Conservation (phyloP, 768 basidiomycete species). For the Lactarius hengduanensis region DNA sequence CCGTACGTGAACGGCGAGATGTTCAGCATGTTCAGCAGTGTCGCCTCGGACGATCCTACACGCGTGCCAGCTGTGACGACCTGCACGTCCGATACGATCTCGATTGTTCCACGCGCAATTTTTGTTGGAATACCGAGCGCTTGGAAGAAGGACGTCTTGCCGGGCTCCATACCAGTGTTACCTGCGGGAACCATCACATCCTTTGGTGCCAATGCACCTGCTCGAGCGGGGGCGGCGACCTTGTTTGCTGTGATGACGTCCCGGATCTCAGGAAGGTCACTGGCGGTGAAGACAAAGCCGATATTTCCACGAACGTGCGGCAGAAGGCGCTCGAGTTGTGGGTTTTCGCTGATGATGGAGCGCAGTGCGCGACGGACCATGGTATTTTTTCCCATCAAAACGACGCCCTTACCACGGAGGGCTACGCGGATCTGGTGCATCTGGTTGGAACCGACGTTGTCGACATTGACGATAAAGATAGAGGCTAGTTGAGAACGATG, state of each 20-base stretch:
- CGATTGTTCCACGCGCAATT: conserved; percentile 99
- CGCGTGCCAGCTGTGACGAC: conserved; percentile 90
- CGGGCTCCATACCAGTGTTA: conserved; percentile 99
- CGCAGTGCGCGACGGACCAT: conserved; percentile 99
- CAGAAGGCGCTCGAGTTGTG: conserved; percentile 94
- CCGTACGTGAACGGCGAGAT: conserved; percentile 99
- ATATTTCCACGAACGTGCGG: conserved; percentile 97
- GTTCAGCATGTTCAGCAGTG: conserved; percentile 98
- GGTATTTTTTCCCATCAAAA: conserved; percentile 99
- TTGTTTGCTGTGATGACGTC: conserved; percentile 94
- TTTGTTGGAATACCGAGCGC: conserved; percentile 99
- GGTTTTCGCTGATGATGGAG: conserved; percentile 82
- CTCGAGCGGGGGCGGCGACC: conserved; percentile 97
- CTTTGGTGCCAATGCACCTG: conserved; percentile 92
- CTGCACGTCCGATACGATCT: conserved; percentile 97
- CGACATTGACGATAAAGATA: conserved; percentile 98
- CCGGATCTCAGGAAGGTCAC: conserved; percentile 92
- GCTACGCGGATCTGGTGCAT: conserved; percentile 97
- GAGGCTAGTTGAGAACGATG: conserved; percentile 58
- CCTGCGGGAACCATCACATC: conserved; percentile 91
- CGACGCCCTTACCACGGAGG: conserved; percentile 94
- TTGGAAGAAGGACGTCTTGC: conserved; percentile 99
- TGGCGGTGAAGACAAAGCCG: conserved; percentile 95
- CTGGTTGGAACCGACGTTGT: conserved; percentile 99
- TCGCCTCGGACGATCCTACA: conserved; percentile 97